A percentile compares a stretch with the other conserved stretches of the same genome.
These are phyloP conservation scores for Pelargonium australe DNA, from an alignment of 441 rosid genomes.

Conservation along the genomic window DNA sequence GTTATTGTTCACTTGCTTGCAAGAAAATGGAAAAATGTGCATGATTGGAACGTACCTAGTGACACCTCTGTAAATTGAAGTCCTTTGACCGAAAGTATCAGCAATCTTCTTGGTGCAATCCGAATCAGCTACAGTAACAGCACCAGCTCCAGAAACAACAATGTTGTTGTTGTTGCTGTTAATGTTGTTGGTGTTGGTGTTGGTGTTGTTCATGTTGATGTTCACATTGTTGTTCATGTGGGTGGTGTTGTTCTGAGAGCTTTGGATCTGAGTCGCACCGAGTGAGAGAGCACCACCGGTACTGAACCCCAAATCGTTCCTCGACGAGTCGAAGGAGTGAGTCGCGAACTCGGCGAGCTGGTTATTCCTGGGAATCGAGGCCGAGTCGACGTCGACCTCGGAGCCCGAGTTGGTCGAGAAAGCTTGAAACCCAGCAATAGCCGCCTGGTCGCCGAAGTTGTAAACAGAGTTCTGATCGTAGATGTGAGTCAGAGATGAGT, in stretches of 20 bases:
- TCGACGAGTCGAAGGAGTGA: not conserved
- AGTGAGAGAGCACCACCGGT: not conserved
- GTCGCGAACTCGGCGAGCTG: not conserved
- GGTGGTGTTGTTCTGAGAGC: not conserved
- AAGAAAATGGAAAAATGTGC: too few relatives aligned
- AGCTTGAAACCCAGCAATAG: not conserved
- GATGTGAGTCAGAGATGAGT: not conserved
- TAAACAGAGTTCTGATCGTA: too few relatives aligned
- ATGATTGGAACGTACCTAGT: slow-evolving; percentile 44
- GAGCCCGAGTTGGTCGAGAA: not conserved
- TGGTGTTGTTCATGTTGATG: too few relatives aligned
- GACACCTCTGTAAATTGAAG: slow-evolving; percentile 88
- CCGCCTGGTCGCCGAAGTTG: not conserved
- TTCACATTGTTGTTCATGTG: too few relatives aligned
- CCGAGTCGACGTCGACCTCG: not conserved
- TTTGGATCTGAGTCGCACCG: not conserved
- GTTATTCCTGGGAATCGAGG: not conserved
- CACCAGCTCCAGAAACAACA: not conserved
- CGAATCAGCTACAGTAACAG: not conserved
- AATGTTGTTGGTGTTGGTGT: too few relatives aligned
- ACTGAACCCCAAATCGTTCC: slow-evolving; percentile 2
- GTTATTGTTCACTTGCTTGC: too few relatives aligned
- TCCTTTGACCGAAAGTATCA: slow-evolving; percentile 86
- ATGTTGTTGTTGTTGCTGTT: not conserved
- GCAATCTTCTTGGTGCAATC: slow-evolving; percentile 37